Percentiles rank a stretch among this genome's conserved stretches.
phyloP scores from a whole-genome alignment of 257 asterid species.

The Jaltomata sinuosa region DNA sequence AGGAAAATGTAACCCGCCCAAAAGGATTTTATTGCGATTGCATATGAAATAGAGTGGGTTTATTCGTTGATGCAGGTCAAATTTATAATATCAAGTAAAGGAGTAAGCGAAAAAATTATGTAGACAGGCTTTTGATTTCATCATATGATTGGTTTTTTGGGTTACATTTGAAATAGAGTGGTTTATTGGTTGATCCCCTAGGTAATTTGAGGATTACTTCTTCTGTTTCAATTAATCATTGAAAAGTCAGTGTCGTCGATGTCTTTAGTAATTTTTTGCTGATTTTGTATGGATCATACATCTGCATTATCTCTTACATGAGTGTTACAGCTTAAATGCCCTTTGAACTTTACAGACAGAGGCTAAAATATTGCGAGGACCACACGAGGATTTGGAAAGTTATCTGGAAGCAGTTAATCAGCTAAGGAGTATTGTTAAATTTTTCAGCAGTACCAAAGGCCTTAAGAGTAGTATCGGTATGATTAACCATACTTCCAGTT shows the following conservation, averaged over 20 bases:
- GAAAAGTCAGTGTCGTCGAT: not conserved
- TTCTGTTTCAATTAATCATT: not conserved
- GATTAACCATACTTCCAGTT: conserved; percentile 53
- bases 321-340: not conserved
- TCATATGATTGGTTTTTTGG: not conserved
- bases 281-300: not conserved
- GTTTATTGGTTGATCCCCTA: not conserved
- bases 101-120: not conserved
- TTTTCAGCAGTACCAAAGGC: conserved; percentile 55
- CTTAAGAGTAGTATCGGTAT: conserved; percentile 54
- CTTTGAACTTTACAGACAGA: conserved; percentile 58
- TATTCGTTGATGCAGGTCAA: not conserved
- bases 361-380: conserved; percentile 89
- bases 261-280: not conserved
- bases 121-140: not conserved
- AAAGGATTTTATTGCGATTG: not conserved
- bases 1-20: not conserved
- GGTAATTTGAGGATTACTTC: not conserved
- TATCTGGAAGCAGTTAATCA: conserved; percentile 84
- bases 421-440: conserved; percentile 49
- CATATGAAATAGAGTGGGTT: not conserved
- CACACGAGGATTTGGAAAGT: conserved; percentile 91
- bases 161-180: not conserved
- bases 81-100: not conserved
- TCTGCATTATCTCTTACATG: not conserved